Conservation (phyloP, 78 protist genomes). For the Cavenderia fasciculata region DNA sequence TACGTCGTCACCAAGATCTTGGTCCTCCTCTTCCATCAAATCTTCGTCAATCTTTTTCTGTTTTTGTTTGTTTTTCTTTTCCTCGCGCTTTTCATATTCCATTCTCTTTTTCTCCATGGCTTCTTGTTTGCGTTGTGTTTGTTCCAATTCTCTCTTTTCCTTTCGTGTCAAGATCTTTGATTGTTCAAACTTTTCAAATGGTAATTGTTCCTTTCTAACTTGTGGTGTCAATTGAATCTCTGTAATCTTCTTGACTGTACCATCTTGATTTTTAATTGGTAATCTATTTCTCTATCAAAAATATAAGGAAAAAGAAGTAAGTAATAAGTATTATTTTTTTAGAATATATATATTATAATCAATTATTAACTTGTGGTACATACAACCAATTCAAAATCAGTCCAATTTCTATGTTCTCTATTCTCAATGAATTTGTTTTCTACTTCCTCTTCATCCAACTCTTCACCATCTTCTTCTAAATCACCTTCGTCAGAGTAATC, state of each 20-base stretch:
- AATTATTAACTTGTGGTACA: not conserved
- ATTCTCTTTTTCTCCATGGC: not conserved
- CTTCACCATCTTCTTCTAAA: not conserved
- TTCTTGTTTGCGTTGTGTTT: not conserved
- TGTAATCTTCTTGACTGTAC: conserved; percentile 25
- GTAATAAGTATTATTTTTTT: not conserved
- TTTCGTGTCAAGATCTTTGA: conserved; percentile 4
- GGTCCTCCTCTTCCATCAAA: not conserved
- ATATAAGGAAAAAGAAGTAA: not conserved
- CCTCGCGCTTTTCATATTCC: not conserved
- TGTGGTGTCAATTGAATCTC: conserved; percentile 30
- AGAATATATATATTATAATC: not conserved
- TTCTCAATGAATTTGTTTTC: not conserved
- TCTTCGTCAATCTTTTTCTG: not conserved
- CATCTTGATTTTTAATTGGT: conserved; percentile 50
- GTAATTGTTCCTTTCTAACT: not conserved
- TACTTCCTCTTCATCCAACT: not conserved
- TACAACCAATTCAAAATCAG: conserved; percentile 26
- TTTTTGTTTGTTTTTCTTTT: too few relatives aligned
- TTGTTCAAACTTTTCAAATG: conserved; percentile 3
- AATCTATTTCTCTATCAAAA: conserved; percentile 4
- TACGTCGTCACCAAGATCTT: too few relatives aligned
- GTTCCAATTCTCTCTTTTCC: not conserved
- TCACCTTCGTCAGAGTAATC: conserved; percentile 7
- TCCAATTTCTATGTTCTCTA: not conserved